These are phyloP conservation scores for Hortiboletus campestris DNA, from an alignment of 768 basidiomycete genomes.

Conservation along the genomic window DNA sequence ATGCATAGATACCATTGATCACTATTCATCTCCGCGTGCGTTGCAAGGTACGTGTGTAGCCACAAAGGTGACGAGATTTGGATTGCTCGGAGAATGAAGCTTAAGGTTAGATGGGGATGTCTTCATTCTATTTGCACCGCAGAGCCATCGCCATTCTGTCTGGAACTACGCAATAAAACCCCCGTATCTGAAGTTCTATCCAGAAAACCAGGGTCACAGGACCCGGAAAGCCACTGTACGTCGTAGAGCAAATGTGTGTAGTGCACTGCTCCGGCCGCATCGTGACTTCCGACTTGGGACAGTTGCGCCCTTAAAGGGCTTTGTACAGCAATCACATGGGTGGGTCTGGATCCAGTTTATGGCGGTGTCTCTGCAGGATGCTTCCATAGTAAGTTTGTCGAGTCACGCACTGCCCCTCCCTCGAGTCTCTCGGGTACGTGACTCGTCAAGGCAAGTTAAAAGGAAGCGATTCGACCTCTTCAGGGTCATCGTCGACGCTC, in stretches of 20 bases:
- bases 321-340: not conserved
- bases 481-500: not conserved
- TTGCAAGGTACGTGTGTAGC: no score
- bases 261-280: not conserved
- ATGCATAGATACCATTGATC: not conserved
- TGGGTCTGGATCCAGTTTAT: not conserved
- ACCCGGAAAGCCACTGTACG: not conserved
- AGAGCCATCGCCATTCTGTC: not conserved
- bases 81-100: no score
- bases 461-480: not conserved
- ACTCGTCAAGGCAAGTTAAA: slow-evolving; percentile 2
- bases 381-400: not conserved
- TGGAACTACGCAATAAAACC: not conserved
- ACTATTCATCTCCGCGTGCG: not conserved
- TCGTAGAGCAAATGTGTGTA: not conserved
- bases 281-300: not conserved
- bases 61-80: no score
- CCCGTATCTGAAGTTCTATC: not conserved
- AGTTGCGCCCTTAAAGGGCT: not conserved
- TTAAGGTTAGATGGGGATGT: not conserved
- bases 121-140: not conserved
- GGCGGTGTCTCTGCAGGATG: not conserved
- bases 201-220: not conserved
- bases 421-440: not conserved
- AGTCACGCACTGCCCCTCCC: not conserved